Evolutionary conservation across 768 basidiomycete genomes (phyloP).

Genomic region (Xerocomellus amylosporus): DNA sequence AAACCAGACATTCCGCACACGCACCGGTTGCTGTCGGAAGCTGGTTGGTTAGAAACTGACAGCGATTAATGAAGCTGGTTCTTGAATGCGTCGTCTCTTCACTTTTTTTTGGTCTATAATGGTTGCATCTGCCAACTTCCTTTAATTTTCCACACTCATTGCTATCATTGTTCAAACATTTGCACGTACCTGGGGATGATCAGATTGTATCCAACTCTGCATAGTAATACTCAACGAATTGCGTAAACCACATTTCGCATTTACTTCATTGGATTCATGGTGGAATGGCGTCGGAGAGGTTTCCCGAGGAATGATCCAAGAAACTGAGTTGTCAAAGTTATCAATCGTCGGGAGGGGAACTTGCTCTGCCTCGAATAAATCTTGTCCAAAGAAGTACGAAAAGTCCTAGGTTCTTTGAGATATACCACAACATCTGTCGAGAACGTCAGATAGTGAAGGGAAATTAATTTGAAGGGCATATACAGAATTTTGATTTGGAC

Average conservation of each 20-base stretch:
- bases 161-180: not conserved
- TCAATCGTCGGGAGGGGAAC: not conserved
- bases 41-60: slow-evolving; percentile 41
- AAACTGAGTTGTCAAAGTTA: not conserved
- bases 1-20: slow-evolving; percentile 55
- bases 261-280: not conserved
- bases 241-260: not conserved
- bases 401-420: too few species aligned
- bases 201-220: not conserved
- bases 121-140: not conserved
- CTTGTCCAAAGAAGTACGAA: too few species aligned
- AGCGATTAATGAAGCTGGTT: not conserved
- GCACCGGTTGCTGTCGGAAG: slow-evolving; percentile 45
- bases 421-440: not conserved
- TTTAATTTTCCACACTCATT: not conserved
- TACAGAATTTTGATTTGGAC: not conserved
- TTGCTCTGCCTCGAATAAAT: not conserved
- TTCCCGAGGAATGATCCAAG: not conserved
- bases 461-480: not conserved
- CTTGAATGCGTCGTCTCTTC: not conserved
- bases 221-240: not conserved
- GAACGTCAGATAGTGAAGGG: not conserved
- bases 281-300: not conserved
- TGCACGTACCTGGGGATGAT: slow-evolving; percentile 2
- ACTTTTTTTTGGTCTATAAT: not conserved